phyloP scores from a whole-genome alignment of 176 grass and related monocot genomes.

The Aegilops umbellulata region DNA sequence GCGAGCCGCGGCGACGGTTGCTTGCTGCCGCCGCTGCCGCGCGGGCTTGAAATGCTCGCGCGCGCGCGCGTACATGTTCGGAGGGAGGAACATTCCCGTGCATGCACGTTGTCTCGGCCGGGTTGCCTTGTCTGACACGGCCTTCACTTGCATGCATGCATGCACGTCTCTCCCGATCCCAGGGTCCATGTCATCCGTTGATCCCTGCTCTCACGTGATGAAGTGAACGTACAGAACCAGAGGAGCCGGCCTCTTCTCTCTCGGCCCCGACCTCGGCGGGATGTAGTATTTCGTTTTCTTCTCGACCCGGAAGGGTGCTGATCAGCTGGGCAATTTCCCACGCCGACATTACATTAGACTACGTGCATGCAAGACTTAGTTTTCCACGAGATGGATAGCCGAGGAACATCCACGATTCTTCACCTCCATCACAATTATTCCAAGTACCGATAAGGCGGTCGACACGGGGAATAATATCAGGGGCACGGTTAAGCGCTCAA shows the following conservation, averaged over 20 bases:
- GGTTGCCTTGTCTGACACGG: too few species aligned
- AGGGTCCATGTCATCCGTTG: neutral
- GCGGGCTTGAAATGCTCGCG: too few species aligned
- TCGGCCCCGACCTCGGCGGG: too few species aligned
- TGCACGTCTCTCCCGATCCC: neutral
- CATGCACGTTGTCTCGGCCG: neutral
- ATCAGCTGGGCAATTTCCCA: neutral
- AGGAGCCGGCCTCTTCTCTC: too few species aligned
- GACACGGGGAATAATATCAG: neutral
- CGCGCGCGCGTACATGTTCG: neutral
- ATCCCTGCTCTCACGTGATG: neutral
- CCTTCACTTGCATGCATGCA: neutral
- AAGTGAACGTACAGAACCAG: too few species aligned
- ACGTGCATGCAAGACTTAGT: neutral
- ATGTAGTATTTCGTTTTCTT: too few species aligned
- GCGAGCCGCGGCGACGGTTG: slow-evolving; percentile 27
- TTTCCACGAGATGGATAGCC: neutral
- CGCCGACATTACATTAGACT: neutral
- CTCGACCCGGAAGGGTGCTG: neutral
- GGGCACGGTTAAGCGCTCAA: neutral
- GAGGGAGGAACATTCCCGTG: neutral
- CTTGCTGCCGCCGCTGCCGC: slow-evolving; percentile 22
- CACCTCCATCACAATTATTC: neutral
- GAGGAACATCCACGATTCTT: neutral
- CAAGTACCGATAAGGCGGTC: neutral